Evolutionary conservation across 257 asterid species (phyloP).

Genomic region (Salvia splendens): DNA sequence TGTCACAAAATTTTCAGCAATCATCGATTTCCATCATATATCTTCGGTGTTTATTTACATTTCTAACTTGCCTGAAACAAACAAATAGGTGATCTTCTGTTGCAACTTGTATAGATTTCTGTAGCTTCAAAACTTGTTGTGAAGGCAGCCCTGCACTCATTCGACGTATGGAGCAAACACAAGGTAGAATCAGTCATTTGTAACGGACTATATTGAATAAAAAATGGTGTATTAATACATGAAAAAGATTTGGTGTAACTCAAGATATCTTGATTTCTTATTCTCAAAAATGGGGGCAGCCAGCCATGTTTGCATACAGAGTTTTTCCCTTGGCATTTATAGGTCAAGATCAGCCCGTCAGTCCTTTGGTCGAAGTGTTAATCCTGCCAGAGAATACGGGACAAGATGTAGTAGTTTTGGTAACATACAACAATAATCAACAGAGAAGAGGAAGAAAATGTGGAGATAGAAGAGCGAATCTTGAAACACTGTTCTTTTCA

Average conservation of each 20-base stretch:
- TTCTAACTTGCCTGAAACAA: constrained; percentile 11
- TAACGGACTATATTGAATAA: background rate
- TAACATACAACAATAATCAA: background rate
- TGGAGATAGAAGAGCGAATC: background rate
- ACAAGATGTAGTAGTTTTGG: background rate
- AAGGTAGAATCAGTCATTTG: background rate
- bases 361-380: background rate
- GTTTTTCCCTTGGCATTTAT: background rate
- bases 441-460: background rate
- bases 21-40: background rate
- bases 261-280: background rate
- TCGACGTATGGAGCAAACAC: background rate
- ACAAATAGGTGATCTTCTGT: background rate
- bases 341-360: background rate
- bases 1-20: background rate
- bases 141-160: background rate
- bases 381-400: background rate
- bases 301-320: background rate
- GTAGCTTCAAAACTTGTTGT: background rate
- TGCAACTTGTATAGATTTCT: background rate
- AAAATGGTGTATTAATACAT: background rate
- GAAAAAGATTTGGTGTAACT: background rate
- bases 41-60: background rate
- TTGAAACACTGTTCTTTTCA: background rate
- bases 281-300: background rate